These are phyloP conservation scores for Nidula microcarpa DNA, from an alignment of 768 basidiomycete species.

Conservation along the genomic window DNA sequence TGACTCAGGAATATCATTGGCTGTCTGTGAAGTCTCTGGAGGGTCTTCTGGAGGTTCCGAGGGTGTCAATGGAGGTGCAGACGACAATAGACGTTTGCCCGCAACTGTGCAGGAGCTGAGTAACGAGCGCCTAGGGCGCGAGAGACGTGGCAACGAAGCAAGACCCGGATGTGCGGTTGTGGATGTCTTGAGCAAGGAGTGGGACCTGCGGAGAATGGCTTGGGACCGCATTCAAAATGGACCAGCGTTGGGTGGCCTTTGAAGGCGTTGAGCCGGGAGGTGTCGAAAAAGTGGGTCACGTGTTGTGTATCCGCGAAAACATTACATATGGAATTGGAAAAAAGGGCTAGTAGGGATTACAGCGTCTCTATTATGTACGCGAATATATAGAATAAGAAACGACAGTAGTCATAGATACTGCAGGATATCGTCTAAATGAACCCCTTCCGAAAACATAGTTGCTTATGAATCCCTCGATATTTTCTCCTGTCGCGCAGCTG, in stretches of 20 bases:
- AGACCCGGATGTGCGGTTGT: slow-evolving; percentile 11
- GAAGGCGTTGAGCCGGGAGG: not conserved
- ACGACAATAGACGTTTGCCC: slow-evolving; percentile 2
- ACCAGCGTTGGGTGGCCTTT: not conserved
- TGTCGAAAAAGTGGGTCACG: slow-evolving; percentile 1
- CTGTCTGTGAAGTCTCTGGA: slow-evolving; percentile 9
- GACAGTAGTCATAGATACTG: not conserved
- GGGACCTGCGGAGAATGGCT: slow-evolving; percentile 32
- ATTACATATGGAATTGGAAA: not conserved
- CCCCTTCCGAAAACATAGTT: not conserved
- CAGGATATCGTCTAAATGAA: not conserved
- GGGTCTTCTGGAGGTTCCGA: slow-evolving; percentile 6
- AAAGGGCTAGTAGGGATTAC: not conserved
- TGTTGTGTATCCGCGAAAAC: not conserved
- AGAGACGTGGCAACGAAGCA: slow-evolving; percentile 1
- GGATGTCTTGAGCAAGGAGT: slow-evolving; percentile 30
- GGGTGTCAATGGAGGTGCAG: slow-evolving; percentile 8
- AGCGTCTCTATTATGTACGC: not conserved
- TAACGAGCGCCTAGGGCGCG: slow-evolving; percentile 5
- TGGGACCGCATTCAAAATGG: slow-evolving; percentile 31
- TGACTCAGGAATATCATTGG: slow-evolving; percentile 11
- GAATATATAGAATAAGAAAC: not conserved
- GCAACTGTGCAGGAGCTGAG: slow-evolving; percentile 7
- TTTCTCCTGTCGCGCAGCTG: slow-evolving; percentile 24
- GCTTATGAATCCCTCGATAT: not conserved